phyloP scores from a whole-genome alignment of 306 rosid species.

The Cicer bijugum region DNA sequence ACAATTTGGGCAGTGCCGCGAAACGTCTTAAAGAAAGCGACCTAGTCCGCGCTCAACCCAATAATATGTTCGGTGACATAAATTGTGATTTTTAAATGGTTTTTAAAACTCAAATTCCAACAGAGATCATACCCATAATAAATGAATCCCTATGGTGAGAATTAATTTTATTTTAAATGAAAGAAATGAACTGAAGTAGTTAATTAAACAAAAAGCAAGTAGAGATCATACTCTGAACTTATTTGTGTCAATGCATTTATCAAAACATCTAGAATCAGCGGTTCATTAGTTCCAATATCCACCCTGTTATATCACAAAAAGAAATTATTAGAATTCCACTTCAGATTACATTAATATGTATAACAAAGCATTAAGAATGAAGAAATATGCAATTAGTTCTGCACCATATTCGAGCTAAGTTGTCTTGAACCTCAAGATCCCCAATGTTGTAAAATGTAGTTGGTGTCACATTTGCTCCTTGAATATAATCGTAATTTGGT shows the following conservation, averaged over 20 bases:
- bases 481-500: conserved; percentile 76
- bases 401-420: conserved; percentile 91
- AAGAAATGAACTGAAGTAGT: conserved; percentile 17
- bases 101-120: no score
- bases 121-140: no score
- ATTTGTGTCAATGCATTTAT: conserved; percentile 89
- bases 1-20: no score
- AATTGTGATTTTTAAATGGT: no score
- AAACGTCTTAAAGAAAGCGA: no score
- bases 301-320: conserved; percentile 61
- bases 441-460: conserved; percentile 87
- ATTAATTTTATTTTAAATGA: neutral
- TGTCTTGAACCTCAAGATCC: conserved; percentile 92
- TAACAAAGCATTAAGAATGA: conserved; percentile 11
- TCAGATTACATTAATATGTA: conserved; percentile 28
- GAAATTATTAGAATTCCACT: conserved; percentile 36
- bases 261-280: conserved; percentile 77
- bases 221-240: conserved; percentile 81
- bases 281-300: conserved; percentile 85
- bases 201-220: conserved; percentile 13
- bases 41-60: no score
- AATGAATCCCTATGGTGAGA: conserved; percentile 8
- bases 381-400: conserved; percentile 16
- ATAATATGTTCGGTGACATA: no score
- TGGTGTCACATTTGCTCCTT: conserved; percentile 83